These are phyloP conservation scores for Cadophora luteo-olivacea DNA, from an alignment of 2,329 filamentous ascomycete genomes.

Conservation along the genomic window DNA sequence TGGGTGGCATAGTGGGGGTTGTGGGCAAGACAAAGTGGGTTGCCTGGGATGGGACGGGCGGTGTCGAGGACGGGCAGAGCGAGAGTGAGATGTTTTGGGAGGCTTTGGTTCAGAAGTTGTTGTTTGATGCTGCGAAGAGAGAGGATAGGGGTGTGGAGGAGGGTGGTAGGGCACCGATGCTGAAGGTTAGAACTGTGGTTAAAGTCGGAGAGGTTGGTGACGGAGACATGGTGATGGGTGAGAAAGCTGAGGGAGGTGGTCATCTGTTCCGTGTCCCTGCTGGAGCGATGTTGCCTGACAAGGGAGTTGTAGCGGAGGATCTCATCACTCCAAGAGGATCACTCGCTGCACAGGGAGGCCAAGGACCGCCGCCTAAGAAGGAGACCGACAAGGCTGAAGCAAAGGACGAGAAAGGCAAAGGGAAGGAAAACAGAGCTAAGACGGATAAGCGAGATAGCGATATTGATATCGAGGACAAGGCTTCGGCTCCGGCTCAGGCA, in stretches of 20 bases:
- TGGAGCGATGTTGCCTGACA: background rate
- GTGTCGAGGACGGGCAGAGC: background rate
- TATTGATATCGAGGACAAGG: background rate
- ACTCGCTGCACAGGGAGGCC: background rate
- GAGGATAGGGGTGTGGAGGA: background rate
- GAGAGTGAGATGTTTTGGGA: conserved; percentile 1
- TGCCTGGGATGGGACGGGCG: conserved; percentile 7
- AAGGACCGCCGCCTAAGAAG: too few species aligned
- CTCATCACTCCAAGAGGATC: conserved; percentile 7
- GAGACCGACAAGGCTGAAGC: background rate
- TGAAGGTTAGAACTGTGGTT: conserved; percentile 15
- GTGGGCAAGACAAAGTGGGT: background rate
- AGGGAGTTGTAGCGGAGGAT: background rate
- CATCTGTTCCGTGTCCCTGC: background rate
- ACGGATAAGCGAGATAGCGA: background rate
- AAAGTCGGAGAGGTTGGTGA: background rate
- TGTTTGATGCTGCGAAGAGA: background rate
- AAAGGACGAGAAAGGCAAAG: background rate
- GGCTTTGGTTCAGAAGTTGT: background rate
- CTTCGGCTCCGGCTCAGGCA: background rate
- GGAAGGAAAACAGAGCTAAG: background rate
- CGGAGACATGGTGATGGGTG: background rate
- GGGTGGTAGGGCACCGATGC: background rate
- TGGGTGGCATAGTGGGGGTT: background rate
- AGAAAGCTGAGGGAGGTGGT: background rate